Base-by-base conservation (phyloP, 176 grass and related monocot genomes). In the Carex kokanica region DNA sequence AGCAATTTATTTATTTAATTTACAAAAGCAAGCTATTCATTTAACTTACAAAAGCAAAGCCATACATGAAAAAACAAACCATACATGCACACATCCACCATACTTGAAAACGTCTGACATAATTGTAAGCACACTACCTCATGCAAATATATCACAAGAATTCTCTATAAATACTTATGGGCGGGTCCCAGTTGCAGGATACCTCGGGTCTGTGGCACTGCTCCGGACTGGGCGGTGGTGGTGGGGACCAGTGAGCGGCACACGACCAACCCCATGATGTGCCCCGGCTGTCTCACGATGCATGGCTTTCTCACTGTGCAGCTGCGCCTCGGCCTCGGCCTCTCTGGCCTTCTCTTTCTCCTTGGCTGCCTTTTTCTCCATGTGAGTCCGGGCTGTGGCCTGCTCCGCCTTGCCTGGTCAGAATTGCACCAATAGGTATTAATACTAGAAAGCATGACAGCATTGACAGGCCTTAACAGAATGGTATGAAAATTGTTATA, bases 121-220 rank as follows among this genome's bases (percentile, higher is more conserved):
- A 49, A 49, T 11, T 61, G 8, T 77, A 77, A 18, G 36, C 47
- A 62, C 27, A 64, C 20, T 49, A 31, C 18, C 20, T 64, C 8
- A 53, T 51, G 7, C 32, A 67, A 41, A 49, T 5, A 47, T 64
- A 23, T 23, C 13, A 82, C 5, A 14, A 82, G 56, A 23, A 41
- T 29, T 2, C 13, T 49, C 60, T 86, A 86, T 4, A 86, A 25
- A 80, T 80, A 80, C 84, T 86, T 78, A 3, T 86, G 73, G 36
- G 2, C 3, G 60, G 36, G 80, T 82, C 40, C 80, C 61, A 0
- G 36, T 82, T 27, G 74, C 83, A n/a, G n/a, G n/a, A n/a, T n/a
- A n/a, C n/a, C n/a, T n/a, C n/a, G n/a, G n/a, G n/a, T n/a, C n/a
- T n/a, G n/a, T n/a, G n/a, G n/a, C n/a, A 47, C 59, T 61, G 8